phyloP scores from a whole-genome alignment of 257 asterid species.

The Primulina tabacum region DNA sequence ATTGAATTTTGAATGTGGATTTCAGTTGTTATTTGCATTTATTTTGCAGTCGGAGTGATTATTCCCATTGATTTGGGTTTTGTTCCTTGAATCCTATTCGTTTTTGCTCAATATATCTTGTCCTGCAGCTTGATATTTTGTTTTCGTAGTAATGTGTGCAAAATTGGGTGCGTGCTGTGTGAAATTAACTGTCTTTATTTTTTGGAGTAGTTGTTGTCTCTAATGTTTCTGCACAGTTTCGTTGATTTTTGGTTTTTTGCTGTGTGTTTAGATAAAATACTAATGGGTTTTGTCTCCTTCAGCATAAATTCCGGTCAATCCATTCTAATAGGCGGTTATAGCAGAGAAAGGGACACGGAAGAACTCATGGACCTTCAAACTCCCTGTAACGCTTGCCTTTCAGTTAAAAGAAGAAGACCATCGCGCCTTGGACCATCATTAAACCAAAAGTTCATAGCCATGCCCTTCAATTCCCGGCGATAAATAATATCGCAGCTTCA shows the following conservation, averaged over 20 bases:
- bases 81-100: neutral
- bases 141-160: neutral
- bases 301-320: neutral
- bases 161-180: neutral
- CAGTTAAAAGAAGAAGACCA: slow-evolving; percentile 30
- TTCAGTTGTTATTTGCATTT: neutral
- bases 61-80: neutral
- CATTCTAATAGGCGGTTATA: neutral
- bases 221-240: neutral
- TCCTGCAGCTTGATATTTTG: neutral
- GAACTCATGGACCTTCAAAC: slow-evolving; percentile 44
- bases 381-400: slow-evolving; percentile 44
- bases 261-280: slow-evolving; percentile 4
- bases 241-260: neutral
- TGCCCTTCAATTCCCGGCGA: slow-evolving; percentile 20
- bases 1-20: neutral
- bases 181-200: neutral
- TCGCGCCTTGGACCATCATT: slow-evolving; percentile 19
- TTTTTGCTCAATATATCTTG: slow-evolving; percentile 3
- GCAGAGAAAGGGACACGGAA: slow-evolving; percentile 16
- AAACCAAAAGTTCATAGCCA: slow-evolving; percentile 13
- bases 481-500: slow-evolving; percentile 34
- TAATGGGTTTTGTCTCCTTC: slow-evolving; percentile 6
- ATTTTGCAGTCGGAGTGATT: neutral
- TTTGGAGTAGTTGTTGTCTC: neutral